Percentiles rank a stretch among this genome's conserved stretches.
Conservation (phyloP, 2,329 filamentous ascomycete species). For the Alternaria conjuncta region DNA sequence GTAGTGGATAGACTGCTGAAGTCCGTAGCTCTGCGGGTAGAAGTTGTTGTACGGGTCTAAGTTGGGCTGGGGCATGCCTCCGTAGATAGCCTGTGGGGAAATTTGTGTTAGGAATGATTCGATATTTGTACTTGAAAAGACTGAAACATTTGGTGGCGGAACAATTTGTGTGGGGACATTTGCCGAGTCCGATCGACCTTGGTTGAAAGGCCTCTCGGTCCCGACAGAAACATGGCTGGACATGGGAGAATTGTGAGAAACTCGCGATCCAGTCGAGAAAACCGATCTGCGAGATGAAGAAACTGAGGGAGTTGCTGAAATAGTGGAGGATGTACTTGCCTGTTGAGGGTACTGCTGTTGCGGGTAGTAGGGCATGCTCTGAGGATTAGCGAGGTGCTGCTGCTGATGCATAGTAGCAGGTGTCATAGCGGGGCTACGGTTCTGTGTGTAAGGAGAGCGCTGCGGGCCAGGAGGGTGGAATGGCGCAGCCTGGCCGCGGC, state of each 20-base stretch:
- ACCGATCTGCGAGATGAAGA: slow-evolving; percentile 29
- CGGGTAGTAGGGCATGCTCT: slow-evolving; percentile 69
- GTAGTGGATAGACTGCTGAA: slow-evolving; percentile 54
- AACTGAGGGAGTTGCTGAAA: slow-evolving; percentile 28
- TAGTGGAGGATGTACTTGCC: slow-evolving; percentile 63
- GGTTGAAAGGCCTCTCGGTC: slow-evolving; percentile 22
- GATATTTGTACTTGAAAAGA: slow-evolving; percentile 71
- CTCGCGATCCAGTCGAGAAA: slow-evolving; percentile 18
- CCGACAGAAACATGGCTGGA: slow-evolving; percentile 18
- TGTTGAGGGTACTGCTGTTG: slow-evolving; percentile 65
- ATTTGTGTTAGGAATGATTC: slow-evolving; percentile 73
- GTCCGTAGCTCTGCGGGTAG: slow-evolving; percentile 59
- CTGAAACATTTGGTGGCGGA: background rate
- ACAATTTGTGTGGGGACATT: slow-evolving; percentile 29
- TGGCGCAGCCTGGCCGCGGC: slow-evolving; percentile 59
- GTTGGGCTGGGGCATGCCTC: slow-evolving; percentile 58
- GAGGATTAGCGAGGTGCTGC: slow-evolving; percentile 56
- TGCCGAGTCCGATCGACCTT: slow-evolving; percentile 23
- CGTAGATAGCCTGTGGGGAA: slow-evolving; percentile 69
- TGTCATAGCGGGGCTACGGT: slow-evolving; percentile 61
- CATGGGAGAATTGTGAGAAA: slow-evolving; percentile 17
- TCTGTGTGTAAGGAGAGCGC: slow-evolving; percentile 67
- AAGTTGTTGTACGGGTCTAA: slow-evolving; percentile 51
- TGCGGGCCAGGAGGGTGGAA: slow-evolving; percentile 58
- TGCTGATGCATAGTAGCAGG: slow-evolving; percentile 71